These are phyloP conservation scores for Kodamaea neixiangensis DNA, from an alignment of 805 yeast species.

Conservation along the genomic window DNA sequence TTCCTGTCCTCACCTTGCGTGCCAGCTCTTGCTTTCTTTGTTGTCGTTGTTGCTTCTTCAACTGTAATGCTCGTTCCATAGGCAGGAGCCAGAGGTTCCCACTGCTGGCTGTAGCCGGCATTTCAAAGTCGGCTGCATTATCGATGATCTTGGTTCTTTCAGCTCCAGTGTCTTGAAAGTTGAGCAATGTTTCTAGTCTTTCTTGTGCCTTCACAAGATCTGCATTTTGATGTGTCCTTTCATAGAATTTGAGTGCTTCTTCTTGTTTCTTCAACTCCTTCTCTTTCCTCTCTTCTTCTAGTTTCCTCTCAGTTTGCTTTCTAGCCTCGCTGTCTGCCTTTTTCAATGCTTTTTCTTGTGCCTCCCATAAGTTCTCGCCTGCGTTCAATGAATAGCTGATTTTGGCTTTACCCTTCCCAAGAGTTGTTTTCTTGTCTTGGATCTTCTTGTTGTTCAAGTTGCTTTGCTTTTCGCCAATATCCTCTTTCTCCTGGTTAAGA, in stretches of 20 bases:
- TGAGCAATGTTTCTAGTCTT: conserved; percentile 68
- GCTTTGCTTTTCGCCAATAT: conserved; percentile 23
- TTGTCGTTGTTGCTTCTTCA: conserved; percentile 82
- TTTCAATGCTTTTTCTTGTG: conserved; percentile 66
- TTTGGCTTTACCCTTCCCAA: conserved; percentile 36
- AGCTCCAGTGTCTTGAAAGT: conserved; percentile 83
- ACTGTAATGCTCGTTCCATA: conserved; percentile 80
- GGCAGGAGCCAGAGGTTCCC: conserved; percentile 81
- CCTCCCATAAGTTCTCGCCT: conserved; percentile 64
- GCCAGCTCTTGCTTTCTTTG: conserved; percentile 62
- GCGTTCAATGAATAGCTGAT: conserved; percentile 56
- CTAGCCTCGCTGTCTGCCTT: conserved; percentile 50
- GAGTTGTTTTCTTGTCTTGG: conserved; percentile 13
- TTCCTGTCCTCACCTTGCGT: conserved; percentile 61
- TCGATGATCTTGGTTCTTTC: conserved; percentile 93
- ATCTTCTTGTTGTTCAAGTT: conserved; percentile 19
- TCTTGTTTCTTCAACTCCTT: conserved; percentile 43
- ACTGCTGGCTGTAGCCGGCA: conserved; percentile 45
- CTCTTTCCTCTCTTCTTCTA: conserved; percentile 22
- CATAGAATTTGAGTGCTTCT: conserved; percentile 46
- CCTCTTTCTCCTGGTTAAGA: conserved; percentile 53
- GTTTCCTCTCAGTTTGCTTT: conserved; percentile 23
- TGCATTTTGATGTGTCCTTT: conserved; percentile 45
- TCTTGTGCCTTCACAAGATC: conserved; percentile 71
- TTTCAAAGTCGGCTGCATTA: conserved; percentile 84